These are phyloP conservation scores for Apiospora kogelbergensis DNA, from an alignment of 2,329 filamentous ascomycete species.

Conservation along the genomic window DNA sequence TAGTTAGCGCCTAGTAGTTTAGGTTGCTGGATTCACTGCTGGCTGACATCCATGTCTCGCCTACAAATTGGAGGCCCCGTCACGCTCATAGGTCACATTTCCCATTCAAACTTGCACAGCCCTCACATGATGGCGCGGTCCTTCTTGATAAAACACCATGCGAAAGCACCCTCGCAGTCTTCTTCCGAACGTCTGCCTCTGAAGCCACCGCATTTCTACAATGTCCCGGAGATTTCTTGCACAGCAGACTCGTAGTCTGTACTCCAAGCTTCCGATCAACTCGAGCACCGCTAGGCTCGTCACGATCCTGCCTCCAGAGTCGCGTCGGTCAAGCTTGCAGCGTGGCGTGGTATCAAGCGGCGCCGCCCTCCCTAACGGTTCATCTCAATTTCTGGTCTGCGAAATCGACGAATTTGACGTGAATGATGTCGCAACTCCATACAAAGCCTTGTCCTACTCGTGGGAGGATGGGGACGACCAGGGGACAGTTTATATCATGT, in stretches of 20 bases:
- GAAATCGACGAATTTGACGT: conserved; percentile 12
- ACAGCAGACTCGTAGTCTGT: conserved; percentile 8
- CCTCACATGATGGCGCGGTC: background rate
- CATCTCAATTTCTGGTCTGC: conserved; percentile 14
- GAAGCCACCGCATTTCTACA: too few species aligned
- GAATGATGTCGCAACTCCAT: conserved; percentile 13
- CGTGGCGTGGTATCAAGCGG: background rate
- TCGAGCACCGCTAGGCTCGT: conserved; percentile 13
- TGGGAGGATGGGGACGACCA: conserved; percentile 17
- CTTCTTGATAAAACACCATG: background rate
- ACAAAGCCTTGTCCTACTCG: conserved; percentile 21
- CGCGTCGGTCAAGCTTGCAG: background rate
- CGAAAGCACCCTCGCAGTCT: background rate
- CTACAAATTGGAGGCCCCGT: background rate
- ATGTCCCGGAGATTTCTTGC: conserved; percentile 1
- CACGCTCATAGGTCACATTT: background rate
- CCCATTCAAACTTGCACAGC: too few species aligned
- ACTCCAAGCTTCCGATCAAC: background rate
- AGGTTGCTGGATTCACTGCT: too few species aligned
- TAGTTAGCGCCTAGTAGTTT: too few species aligned
- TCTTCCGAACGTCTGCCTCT: background rate
- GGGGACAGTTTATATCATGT: conserved; percentile 14
- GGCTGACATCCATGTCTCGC: background rate
- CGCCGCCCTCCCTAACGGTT: background rate
- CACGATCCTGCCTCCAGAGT: conserved; percentile 12